Base-by-base conservation (phyloP, 345 rosid genomes). In the Brassica juncea region DNA sequence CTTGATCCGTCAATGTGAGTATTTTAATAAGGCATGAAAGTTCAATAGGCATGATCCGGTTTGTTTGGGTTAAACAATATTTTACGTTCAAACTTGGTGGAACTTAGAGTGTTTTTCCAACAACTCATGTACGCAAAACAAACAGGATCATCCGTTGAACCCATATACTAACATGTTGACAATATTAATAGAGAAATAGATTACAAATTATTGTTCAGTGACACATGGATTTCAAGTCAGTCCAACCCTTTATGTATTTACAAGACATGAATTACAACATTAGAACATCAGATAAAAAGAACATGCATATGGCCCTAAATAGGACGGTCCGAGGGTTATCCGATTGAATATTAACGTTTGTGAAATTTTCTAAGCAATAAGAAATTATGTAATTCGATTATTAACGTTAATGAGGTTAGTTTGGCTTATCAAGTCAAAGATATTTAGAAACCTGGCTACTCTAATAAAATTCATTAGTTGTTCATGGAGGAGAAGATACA, bases 401-500 rank as follows among this genome's bases (percentile, higher is more conserved):
- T 52, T 32, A 63, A 64, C 6, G 69, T 37, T 52, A n/a, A 1
- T 11, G 21, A 32, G 9, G 70, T 62, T 77, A 54, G 16, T 54
- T 37, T 9, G 15, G 37, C 21, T 66, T 19, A 72, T 55, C 49
- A 72, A 42, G 54, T 57, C 28, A 72, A 44, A 21, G 2, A 72
- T 67, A 34, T 60, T 70, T 68, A 60, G 28, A 79, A 73, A 52
- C 8, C 7, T 28, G 0, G 31, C 31, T n/a, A 73, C 44, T 72
- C 64, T 66, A 32, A 66, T 19, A 72, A 72, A 72, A 6, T 23
- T 73, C 14, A 67, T 76, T 66, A 71, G 35, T 30, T 80, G 69
- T 6, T 75, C 72, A 75, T 44, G 31, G 12, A 15, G 16, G 15
- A 75, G 64, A 77, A 79, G 76, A 82, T 9, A 72, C 79, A 55